These are phyloP conservation scores for Populus nigra DNA, from an alignment of 345 rosid genomes.

Conservation along the genomic window DNA sequence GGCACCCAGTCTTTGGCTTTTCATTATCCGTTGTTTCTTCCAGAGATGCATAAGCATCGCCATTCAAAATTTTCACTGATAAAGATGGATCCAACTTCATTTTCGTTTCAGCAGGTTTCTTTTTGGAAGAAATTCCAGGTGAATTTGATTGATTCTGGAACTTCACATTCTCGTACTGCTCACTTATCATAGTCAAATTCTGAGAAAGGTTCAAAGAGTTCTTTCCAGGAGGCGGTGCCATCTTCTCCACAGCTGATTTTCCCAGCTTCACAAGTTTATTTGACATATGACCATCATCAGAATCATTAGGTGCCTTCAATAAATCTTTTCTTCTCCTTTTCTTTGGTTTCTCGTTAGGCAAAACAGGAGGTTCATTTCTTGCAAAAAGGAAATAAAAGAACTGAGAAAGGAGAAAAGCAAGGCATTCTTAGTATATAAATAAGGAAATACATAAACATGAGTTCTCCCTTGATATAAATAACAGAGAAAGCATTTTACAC, in stretches of 20 bases:
- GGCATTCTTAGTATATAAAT: neutral
- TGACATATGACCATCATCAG: slow-evolving; percentile 42
- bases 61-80: slow-evolving; percentile 42
- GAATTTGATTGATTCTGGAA: slow-evolving; percentile 41
- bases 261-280: slow-evolving; percentile 56
- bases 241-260: slow-evolving; percentile 44
- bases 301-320: slow-evolving; percentile 45
- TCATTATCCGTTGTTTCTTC: slow-evolving; percentile 49
- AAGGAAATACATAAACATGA: neutral
- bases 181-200: slow-evolving; percentile 33
- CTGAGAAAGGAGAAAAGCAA: slow-evolving; percentile 11
- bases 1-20: slow-evolving; percentile 44
- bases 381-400: slow-evolving; percentile 19
- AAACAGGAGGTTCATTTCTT: slow-evolving; percentile 56
- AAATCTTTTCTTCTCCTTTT: slow-evolving; percentile 80
- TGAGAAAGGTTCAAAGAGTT: slow-evolving; percentile 30
- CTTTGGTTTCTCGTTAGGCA: slow-evolving; percentile 60
- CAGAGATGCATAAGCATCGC: slow-evolving; percentile 35
- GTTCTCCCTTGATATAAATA: neutral
- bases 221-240: slow-evolving; percentile 32
- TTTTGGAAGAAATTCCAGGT: slow-evolving; percentile 46
- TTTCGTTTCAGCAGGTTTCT: slow-evolving; percentile 54
- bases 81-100: slow-evolving; percentile 38
- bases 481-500: neutral
- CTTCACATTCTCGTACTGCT: slow-evolving; percentile 35